These are phyloP conservation scores for Uncinocarpus reesii DNA, from an alignment of 2,329 filamentous ascomycete genomes.

Conservation along the genomic window DNA sequence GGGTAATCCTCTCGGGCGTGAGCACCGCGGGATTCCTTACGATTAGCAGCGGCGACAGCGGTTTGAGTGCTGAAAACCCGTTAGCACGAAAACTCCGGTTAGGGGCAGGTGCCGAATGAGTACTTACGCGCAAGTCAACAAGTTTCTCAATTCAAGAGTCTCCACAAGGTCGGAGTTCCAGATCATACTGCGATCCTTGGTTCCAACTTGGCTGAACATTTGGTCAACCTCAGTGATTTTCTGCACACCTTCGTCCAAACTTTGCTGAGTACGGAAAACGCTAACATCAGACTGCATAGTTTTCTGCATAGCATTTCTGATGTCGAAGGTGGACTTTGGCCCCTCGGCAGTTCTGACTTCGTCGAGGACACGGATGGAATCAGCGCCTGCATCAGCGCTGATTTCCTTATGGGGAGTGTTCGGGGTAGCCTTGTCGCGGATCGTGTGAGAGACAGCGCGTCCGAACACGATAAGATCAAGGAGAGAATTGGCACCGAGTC, in stretches of 20 bases:
- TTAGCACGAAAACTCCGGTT: conserved; percentile 9
- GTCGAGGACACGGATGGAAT: conserved; percentile 79
- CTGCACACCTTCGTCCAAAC: conserved; percentile 81
- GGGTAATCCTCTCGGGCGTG: conserved; percentile 96
- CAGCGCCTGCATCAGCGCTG: conserved; percentile 74
- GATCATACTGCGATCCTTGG: conserved; percentile 99
- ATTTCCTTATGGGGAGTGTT: conserved; percentile 70
- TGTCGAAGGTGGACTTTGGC: conserved; percentile 75
- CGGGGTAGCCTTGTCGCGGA: conserved; percentile 85
- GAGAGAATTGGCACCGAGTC: conserved; percentile 94
- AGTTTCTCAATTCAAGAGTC: conserved; percentile 87
- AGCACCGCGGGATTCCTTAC: conserved; percentile 94
- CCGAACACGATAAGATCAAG: conserved; percentile 96
- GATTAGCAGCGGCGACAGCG: conserved; percentile 75
- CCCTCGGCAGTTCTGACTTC: conserved; percentile 73
- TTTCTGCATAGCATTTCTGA: conserved; percentile 91
- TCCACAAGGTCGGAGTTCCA: conserved; percentile 98
- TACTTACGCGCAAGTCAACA: conserved; percentile 89
- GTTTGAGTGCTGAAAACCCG: conserved; percentile 61
- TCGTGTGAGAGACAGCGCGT: conserved; percentile 91
- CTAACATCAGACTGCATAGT: conserved; percentile 95
- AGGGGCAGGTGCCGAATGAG: background rate
- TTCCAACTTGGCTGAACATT: conserved; percentile 71
- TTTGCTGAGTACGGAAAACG: conserved; percentile 92
- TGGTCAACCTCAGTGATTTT: conserved; percentile 78